Percentiles rank a stretch among this genome's conserved stretches.
These are phyloP conservation scores for Westerdykella ornata DNA, from an alignment of 2,329 filamentous ascomycete species.

Conservation along the genomic window DNA sequence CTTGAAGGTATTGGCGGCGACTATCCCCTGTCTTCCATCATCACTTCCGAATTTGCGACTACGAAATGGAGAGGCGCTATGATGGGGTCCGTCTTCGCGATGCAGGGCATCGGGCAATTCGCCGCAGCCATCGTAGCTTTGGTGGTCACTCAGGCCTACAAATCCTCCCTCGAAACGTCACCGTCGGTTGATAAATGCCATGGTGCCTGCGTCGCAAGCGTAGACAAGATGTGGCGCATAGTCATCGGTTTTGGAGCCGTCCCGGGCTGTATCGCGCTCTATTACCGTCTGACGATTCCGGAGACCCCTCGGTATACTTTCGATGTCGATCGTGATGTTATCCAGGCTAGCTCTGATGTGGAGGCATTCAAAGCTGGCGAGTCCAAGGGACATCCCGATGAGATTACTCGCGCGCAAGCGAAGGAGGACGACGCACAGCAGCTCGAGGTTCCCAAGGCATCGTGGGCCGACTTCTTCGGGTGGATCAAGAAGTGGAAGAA, in stretches of 20 bases:
- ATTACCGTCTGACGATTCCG: conserved; percentile 80
- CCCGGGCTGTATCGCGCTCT: conserved; percentile 72
- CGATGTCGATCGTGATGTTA: conserved; percentile 67
- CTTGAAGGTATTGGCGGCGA: conserved; percentile 51
- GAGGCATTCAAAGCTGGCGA: conserved; percentile 62
- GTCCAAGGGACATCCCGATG: conserved; percentile 55
- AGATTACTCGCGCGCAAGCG: conserved; percentile 54
- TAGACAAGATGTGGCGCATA: conserved; percentile 83
- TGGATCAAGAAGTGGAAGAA: conserved; percentile 66
- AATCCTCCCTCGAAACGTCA: conserved; percentile 52
- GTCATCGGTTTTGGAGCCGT: conserved; percentile 77
- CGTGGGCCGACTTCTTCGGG: conserved; percentile 59
- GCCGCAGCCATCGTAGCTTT: conserved; percentile 68
- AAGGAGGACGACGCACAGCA: conserved; percentile 48
- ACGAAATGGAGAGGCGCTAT: conserved; percentile 81
- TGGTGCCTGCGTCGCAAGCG: conserved; percentile 58
- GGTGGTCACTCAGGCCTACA: conserved; percentile 66
- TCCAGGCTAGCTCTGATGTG: conserved; percentile 64
- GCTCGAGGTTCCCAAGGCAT: conserved; percentile 59
- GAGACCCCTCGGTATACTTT: conserved; percentile 87
- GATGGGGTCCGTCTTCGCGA: conserved; percentile 81
- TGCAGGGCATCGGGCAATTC: conserved; percentile 80
- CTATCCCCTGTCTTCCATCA: conserved; percentile 74
- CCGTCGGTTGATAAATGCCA: conserved; percentile 52
- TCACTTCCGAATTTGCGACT: conserved; percentile 81